Conservation (phyloP, 2,329 filamentous ascomycete species). For the Ascomycota sp. region DNA sequence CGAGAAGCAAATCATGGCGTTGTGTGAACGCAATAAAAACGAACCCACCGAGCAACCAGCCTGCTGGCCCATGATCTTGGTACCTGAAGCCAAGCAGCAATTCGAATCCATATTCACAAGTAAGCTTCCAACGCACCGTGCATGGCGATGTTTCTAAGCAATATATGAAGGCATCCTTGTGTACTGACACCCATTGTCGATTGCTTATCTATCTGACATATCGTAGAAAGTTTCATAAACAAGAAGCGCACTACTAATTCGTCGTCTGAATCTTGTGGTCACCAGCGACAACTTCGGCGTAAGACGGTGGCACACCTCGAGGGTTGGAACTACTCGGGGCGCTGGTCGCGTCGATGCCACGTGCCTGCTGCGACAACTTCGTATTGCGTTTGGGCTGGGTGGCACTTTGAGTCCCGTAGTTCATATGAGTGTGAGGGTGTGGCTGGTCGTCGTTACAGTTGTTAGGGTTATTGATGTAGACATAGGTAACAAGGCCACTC, state of each 20-base stretch:
- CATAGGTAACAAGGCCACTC: conserved; percentile 48
- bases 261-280: conserved; percentile 70
- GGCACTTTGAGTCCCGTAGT: conserved; percentile 5
- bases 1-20: too few relatives aligned
- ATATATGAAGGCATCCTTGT: too few relatives aligned
- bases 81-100: too few relatives aligned
- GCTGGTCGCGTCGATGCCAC: conserved; percentile 15
- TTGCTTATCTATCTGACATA: too few relatives aligned
- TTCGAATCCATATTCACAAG: too few relatives aligned
- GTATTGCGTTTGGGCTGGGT: conserved; percentile 7
- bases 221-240: not conserved
- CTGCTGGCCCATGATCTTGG: too few relatives aligned
- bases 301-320: conserved; percentile 50
- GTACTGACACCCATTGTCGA: too few relatives aligned
- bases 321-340: conserved; percentile 19
- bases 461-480: conserved; percentile 42
- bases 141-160: too few relatives aligned
- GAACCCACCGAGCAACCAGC: too few relatives aligned
- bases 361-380: conserved; percentile 6
- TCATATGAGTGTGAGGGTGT: conserved; percentile 9
- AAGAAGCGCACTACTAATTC: conserved; percentile 5
- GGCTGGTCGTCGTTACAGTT: conserved; percentile 3
- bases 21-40: too few relatives aligned
- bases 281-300: conserved; percentile 73
- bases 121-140: too few relatives aligned